phyloP scores from a whole-genome alignment of 306 rosid species.

The Gastrolobium villosum region DNA sequence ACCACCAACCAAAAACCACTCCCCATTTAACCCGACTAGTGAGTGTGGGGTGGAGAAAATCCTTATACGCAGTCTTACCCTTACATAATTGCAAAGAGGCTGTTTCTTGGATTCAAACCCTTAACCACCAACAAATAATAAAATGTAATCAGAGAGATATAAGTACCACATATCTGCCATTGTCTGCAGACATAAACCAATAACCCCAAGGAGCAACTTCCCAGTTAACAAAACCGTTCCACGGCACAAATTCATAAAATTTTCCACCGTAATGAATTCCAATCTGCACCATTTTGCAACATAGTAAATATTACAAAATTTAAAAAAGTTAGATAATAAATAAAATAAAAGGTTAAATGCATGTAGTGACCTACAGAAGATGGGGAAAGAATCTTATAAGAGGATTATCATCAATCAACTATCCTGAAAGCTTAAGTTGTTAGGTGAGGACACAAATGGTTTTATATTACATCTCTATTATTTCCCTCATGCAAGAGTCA shows the following conservation, averaged over 20 bases:
- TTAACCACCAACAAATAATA: constrained; percentile 15
- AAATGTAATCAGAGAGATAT: constrained; percentile 22
- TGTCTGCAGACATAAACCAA: constrained; percentile 84
- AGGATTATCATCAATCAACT: not conserved
- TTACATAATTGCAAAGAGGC: no score
- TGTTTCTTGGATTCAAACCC: no score
- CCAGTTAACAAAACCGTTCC: constrained; percentile 88
- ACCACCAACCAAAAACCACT: no score
- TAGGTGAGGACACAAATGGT: no score
- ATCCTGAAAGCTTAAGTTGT: no score
- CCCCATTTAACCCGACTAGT: no score
- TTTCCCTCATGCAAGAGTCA: no score
- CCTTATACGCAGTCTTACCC: no score
- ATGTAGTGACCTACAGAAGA: constrained; percentile 6
- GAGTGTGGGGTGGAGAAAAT: no score
- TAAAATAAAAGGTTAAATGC: constrained; percentile 3
- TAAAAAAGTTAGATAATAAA: not conserved
- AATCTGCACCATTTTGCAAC: constrained; percentile 66
- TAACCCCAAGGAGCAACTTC: constrained; percentile 89
- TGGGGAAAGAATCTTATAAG: not conserved
- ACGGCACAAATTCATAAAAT: constrained; percentile 92
- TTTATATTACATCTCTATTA: no score
- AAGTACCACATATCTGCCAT: constrained; percentile 72
- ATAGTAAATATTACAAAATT: constrained; percentile 35
- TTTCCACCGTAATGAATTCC: constrained; percentile 85